Evolutionary conservation across 2,329 filamentous ascomycete genomes (phyloP), one percentile per base, ranked within the genome.

Genomic region (Aspergillus ibericus): DNA sequence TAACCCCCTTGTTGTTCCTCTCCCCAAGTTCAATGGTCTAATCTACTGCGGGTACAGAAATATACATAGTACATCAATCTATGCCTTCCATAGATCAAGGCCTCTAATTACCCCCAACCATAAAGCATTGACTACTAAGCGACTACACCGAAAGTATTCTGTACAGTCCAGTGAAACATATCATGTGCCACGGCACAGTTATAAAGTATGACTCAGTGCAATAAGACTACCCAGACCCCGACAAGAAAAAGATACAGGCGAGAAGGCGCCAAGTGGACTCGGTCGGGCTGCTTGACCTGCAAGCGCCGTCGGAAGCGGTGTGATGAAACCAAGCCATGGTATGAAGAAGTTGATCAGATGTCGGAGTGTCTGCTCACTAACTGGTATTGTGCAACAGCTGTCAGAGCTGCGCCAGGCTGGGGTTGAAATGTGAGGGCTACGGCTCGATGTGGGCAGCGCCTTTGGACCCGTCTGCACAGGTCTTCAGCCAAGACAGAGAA

Each of bases 281-380:
- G 74, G 12, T 75, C 73, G 2, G 74, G 73, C n/a, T 76, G 74
- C 48, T 55, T 76, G n/a, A 76, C 74, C 3, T 76, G 74, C 61
- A 76, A 76, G 56, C 70, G 65, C 55, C 70, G 74, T 36, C 69
- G 73, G 29, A 76, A 76, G 59, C 69, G 71, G 36, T 76, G 74
- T 36, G 74, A 76, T 58, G 73, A 75, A 63, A 60, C 70, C 20
- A 75, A 75, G 55, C 74, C 74, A 18, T 70, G 66, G 74, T 75
- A 63, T 38, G 58, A 38, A 29, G 36, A 16, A n/a, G 16, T 5
- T 27, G 35, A 8, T 22, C 15, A 9, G 34, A 16, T 5, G 16
- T 16, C 44, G 13, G 8, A 16, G 35, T 6, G 18, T 47, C 20
- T 6, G 13, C 18, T 15, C 18, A 27, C 36, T 35, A 20, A 44